Percentiles rank a stretch among this genome's conserved stretches.
Evolutionary conservation across 176 grass and related monocot species (phyloP).

Genomic region (Secale cereale): DNA sequence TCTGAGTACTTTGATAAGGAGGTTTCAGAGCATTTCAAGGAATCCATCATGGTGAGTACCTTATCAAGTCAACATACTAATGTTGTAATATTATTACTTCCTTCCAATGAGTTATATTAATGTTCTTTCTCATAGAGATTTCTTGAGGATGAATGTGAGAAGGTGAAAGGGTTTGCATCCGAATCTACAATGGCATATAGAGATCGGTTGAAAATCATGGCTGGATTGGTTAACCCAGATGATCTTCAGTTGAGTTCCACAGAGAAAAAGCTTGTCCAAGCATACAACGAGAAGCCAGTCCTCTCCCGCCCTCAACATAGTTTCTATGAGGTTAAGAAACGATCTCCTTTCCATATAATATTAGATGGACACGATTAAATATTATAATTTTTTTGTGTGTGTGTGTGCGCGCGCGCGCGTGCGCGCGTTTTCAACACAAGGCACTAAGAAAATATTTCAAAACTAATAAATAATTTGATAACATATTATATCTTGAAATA

Average conservation of each 20-base stretch:
- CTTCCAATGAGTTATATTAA: slow-evolving; percentile 2
- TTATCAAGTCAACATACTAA: background rate
- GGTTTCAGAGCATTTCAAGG: slow-evolving; percentile 85
- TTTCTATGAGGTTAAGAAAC: slow-evolving; percentile 64
- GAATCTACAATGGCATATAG: slow-evolving; percentile 69
- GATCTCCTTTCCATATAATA: slow-evolving; percentile 3
- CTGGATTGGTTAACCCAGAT: slow-evolving; percentile 87
- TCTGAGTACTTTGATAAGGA: slow-evolving; percentile 94
- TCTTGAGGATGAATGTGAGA: slow-evolving; percentile 77
- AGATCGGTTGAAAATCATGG: slow-evolving; percentile 94
- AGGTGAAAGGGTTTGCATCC: slow-evolving; percentile 73
- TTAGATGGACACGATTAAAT: background rate
- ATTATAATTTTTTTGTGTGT: no score
- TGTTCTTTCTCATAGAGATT: slow-evolving; percentile 49
- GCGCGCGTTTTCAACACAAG: background rate
- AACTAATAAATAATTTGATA: background rate
- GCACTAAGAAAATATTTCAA: background rate
- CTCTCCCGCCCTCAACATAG: slow-evolving; percentile 91
- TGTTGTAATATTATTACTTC: background rate
- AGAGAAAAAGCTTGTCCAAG: slow-evolving; percentile 81
- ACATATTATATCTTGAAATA: background rate
- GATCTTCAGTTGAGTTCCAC: slow-evolving; percentile 74
- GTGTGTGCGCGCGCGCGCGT: no score
- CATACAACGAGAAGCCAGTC: slow-evolving; percentile 96
- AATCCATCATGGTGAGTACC: slow-evolving; percentile 60